Evolutionary conservation across 352 stramenopile species (phyloP).

Genomic region (Phytophthora pistaciae): DNA sequence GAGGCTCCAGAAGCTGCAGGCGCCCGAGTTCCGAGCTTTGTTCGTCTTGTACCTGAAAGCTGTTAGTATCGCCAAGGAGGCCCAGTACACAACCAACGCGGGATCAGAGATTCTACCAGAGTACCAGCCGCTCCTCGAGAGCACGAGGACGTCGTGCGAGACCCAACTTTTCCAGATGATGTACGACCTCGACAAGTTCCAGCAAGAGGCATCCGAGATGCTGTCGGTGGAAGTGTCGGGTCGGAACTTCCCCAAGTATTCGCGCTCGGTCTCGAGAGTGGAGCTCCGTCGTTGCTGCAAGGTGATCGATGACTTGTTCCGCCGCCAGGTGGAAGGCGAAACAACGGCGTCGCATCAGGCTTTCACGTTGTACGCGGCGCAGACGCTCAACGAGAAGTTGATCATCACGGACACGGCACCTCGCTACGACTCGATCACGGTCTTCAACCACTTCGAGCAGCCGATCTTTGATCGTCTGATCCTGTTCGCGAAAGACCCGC

Average conservation of each 20-base stretch:
- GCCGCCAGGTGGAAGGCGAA: conserved; percentile 25
- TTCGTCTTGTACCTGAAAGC: conserved; percentile 66
- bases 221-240: conserved; percentile 64
- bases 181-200: conserved; percentile 70
- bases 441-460: conserved; percentile 79
- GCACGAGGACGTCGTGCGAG: conserved; percentile 63
- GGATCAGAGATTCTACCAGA: conserved; percentile 48
- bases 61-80: conserved; percentile 47
- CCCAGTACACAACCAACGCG: conserved; percentile 34
- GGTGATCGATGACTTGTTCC: conserved; percentile 64
- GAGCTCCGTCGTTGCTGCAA: conserved; percentile 62
- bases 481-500: conserved; percentile 71
- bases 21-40: conserved; percentile 43
- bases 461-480: conserved; percentile 74
- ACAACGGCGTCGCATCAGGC: conserved; percentile 50
- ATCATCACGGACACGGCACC: conserved; percentile 67
- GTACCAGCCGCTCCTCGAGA: conserved; percentile 61
- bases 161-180: conserved; percentile 70
- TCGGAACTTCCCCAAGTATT: conserved; percentile 73
- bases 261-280: conserved; percentile 52
- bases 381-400: conserved; percentile 56
- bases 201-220: conserved; percentile 52
- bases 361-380: conserved; percentile 54
- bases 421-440: conserved; percentile 62
- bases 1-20: conserved; percentile 51